A percentile compares a stretch with the other conserved stretches of the same genome.
These are phyloP conservation scores for Teunomyces cretensis DNA, from an alignment of 805 yeast genomes.

Conservation along the genomic window DNA sequence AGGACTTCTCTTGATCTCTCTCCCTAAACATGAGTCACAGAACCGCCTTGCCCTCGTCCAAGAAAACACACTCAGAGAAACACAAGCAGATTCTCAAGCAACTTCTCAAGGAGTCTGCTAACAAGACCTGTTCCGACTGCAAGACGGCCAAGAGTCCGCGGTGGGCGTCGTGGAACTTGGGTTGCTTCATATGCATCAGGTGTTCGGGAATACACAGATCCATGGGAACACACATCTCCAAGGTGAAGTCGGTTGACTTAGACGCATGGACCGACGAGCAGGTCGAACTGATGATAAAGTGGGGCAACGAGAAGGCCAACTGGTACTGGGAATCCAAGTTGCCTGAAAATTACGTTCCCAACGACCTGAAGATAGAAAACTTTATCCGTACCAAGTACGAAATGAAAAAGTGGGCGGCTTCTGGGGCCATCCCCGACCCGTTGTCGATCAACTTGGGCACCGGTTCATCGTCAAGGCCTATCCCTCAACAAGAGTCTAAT, in stretches of 20 bases:
- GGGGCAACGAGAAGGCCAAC: constrained; percentile 87
- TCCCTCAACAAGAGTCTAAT: background rate
- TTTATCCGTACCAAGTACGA: constrained; percentile 93
- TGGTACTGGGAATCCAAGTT: constrained; percentile 79
- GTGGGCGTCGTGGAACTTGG: constrained; percentile 97
- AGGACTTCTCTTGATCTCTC: background rate
- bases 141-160: constrained; percentile 87
- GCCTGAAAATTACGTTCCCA: constrained; percentile 71
- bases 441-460: constrained; percentile 26
- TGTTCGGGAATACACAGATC: constrained; percentile 96
- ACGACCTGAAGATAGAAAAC: constrained; percentile 79
- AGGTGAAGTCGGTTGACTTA: constrained; percentile 90
- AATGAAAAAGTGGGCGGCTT: constrained; percentile 77
- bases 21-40: constrained; percentile 7
- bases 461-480: background rate
- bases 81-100: constrained; percentile 73
- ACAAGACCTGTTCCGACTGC: constrained; percentile 87
- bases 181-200: constrained; percentile 88
- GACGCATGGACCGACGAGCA: constrained; percentile 98
- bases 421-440: constrained; percentile 62
- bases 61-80: constrained; percentile 47
- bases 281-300: constrained; percentile 70
- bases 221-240: constrained; percentile 92
- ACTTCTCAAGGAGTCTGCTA: constrained; percentile 72
- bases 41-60: constrained; percentile 41